A percentile compares a stretch with the other conserved stretches of the same genome.
Conservation (phyloP, 1,284 basidiomycete genomes). For the Boletus austroedulis region DNA sequence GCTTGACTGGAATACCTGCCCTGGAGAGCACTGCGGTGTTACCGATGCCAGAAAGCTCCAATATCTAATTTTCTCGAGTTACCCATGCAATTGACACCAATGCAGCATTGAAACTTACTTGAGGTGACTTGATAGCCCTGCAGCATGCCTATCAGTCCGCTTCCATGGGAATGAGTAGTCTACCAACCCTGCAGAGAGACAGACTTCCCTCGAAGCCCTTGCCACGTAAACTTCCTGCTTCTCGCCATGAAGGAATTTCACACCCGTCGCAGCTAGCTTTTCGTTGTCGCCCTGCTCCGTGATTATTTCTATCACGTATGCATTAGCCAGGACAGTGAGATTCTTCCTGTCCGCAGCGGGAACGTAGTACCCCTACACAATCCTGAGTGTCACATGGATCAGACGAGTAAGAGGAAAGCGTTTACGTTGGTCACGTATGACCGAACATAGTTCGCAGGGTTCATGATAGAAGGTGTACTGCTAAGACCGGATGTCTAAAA, state of each 20-base stretch:
- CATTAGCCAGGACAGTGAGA: background rate
- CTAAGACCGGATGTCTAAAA: background rate
- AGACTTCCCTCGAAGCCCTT: background rate
- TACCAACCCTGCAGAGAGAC: constrained; percentile 2
- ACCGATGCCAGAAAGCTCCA: constrained; percentile 3
- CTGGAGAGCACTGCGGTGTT: background rate
- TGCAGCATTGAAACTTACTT: background rate
- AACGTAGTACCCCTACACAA: background rate
- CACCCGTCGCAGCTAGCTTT: background rate
- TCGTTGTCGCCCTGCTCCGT: background rate
- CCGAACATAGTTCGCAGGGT: background rate
- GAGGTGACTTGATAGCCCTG: constrained; percentile 1
- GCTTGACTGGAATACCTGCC: background rate
- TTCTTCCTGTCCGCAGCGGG: constrained; percentile 1
- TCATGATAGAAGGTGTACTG: background rate
- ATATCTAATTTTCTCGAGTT: background rate
- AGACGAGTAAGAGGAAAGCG: background rate
- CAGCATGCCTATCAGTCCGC: background rate
- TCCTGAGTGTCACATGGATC: background rate
- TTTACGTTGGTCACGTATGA: constrained; percentile 3
- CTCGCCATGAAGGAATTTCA: background rate
- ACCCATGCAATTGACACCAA: background rate
- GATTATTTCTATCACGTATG: constrained; percentile 2
- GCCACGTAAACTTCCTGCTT: background rate
- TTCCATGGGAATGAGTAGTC: background rate